A percentile compares a stretch with the other conserved stretches of the same genome.
phyloP scores from a whole-genome alignment of 2,329 filamentous ascomycete species.

The Aureobasidium zeae region DNA sequence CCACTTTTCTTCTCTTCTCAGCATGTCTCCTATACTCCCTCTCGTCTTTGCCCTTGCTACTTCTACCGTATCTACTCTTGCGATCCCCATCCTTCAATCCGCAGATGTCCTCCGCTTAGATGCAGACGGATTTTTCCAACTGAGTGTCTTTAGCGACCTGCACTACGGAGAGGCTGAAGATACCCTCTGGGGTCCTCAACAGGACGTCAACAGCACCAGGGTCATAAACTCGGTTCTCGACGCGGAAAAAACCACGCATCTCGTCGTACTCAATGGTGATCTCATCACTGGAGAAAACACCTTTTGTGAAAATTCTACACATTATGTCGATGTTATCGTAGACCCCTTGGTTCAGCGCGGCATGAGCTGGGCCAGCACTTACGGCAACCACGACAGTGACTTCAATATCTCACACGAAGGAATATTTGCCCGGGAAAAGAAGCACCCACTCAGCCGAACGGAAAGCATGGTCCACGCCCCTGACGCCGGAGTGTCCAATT shows the following conservation, averaged over 20 bases:
- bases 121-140: slow-evolving; percentile 35
- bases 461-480: slow-evolving; percentile 33
- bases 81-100: slow-evolving; percentile 12
- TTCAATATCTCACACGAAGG: slow-evolving; percentile 46
- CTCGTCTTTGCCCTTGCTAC: slow-evolving; percentile 10
- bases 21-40: slow-evolving; percentile 10
- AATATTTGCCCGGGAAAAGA: slow-evolving; percentile 35
- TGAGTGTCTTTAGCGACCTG: slow-evolving; percentile 57
- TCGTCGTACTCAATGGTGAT: slow-evolving; percentile 64
- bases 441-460: slow-evolving; percentile 33
- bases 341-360: slow-evolving; percentile 46
- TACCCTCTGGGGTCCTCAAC: slow-evolving; percentile 37
- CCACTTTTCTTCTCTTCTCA: not conserved
- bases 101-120: slow-evolving; percentile 22
- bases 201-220: slow-evolving; percentile 48
- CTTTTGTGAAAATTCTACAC: slow-evolving; percentile 45
- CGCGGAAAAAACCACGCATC: slow-evolving; percentile 42
- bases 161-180: slow-evolving; percentile 59
- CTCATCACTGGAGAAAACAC: slow-evolving; percentile 60
- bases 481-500: slow-evolving; percentile 43
- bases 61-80: slow-evolving; percentile 12
- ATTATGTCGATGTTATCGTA: slow-evolving; percentile 52
- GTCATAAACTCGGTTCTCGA: slow-evolving; percentile 53
- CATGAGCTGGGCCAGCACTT: slow-evolving; percentile 57
- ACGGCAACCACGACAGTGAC: slow-evolving; percentile 61